A percentile compares a stretch with the other conserved stretches of the same genome.
Conservation (phyloP, 1,284 basidiomycete species). For the Cutaneotrichosporon cavernicola region DNA sequence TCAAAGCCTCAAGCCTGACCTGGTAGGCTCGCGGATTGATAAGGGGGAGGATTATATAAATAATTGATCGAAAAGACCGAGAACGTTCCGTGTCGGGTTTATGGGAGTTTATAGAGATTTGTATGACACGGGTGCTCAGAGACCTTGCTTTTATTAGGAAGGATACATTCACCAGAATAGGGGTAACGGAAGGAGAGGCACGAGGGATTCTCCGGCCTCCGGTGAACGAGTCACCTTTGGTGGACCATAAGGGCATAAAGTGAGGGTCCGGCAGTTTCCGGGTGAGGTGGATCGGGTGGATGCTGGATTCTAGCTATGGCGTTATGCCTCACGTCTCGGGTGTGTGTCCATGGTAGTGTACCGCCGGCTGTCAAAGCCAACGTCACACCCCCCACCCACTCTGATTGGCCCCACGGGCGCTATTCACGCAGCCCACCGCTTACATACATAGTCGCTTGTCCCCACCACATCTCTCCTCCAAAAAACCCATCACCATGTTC, state of each 20-base stretch:
- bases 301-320: neutral
- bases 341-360: neutral
- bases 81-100: neutral
- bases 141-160: too few species aligned
- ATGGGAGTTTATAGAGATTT: neutral
- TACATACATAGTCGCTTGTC: neutral
- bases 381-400: neutral
- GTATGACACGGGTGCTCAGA: neutral
- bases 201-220: too few species aligned
- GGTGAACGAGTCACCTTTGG: neutral
- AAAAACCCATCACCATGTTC: constrained; percentile 38
- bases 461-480: constrained; percentile 12
- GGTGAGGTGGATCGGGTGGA: neutral
- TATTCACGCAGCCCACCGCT: neutral
- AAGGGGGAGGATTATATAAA: neutral
- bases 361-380: neutral
- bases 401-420: neutral
- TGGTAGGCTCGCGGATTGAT: neutral
- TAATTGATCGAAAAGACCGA: neutral
- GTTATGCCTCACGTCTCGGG: neutral
- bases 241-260: too few species aligned
- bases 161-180: too few species aligned
- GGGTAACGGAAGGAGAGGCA: too few species aligned
- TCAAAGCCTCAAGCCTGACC: neutral
- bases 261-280: neutral